phyloP scores from a whole-genome alignment of 1,139 yeast genomes.

The Zhuliangozyma blackwelliae region DNA sequence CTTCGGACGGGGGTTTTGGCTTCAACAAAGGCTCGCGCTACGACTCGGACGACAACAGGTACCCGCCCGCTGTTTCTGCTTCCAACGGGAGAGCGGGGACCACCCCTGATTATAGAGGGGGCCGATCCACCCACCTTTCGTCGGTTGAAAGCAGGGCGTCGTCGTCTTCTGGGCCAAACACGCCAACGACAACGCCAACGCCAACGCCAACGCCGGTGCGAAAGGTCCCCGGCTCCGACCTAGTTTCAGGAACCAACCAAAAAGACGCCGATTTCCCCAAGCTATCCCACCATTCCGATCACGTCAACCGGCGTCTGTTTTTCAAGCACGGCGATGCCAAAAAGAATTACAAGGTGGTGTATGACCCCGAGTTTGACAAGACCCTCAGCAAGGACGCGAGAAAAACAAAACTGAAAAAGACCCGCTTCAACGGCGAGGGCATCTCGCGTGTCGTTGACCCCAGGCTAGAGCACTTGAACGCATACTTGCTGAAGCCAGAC shows the following conservation, averaged over 20 bases:
- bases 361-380: conserved; percentile 55
- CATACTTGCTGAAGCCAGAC: conserved; percentile 39
- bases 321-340: conserved; percentile 15
- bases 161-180: no score
- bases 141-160: no score
- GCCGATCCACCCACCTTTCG: no score
- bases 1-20: no score
- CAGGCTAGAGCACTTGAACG: conserved; percentile 22
- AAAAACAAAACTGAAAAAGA: conserved; percentile 34
- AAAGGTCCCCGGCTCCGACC: conserved; percentile 10
- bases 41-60: no score
- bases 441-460: conserved; percentile 29
- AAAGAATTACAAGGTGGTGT: conserved; percentile 41
- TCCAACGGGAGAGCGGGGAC: no score
- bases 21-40: no score
- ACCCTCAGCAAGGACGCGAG: conserved; percentile 24
- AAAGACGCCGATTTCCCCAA: conserved; percentile 28
- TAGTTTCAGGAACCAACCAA: conserved; percentile 28
- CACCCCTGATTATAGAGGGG: no score
- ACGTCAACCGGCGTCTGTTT: conserved; percentile 11
- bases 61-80: no score
- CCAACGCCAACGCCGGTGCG: no score
- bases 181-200: no score
- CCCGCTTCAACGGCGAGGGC: conserved; percentile 35
- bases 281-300: conserved; percentile 30